Evolutionary conservation across 1,284 basidiomycete species (phyloP).

Genomic region (Vanrija pseudolonga): DNA sequence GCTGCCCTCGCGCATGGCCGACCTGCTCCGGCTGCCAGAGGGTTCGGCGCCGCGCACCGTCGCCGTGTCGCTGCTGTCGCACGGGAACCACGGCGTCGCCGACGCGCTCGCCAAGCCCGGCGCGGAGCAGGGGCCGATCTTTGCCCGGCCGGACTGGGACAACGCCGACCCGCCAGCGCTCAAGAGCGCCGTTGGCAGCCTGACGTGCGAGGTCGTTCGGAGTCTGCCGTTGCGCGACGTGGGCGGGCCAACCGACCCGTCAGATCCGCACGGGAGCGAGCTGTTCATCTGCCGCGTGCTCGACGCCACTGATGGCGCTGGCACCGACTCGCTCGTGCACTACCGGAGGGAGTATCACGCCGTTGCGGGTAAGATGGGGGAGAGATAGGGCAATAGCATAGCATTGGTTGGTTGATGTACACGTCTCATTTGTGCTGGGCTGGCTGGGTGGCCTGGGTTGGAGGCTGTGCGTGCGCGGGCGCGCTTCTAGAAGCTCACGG

Average conservation of each 20-base stretch:
- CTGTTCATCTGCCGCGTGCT: slow-evolving; percentile 46
- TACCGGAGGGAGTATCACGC: slow-evolving; percentile 30
- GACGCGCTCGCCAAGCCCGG: slow-evolving; percentile 29
- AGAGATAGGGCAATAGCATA: too few species aligned
- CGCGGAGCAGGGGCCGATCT: slow-evolving; percentile 28
- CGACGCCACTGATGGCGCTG: slow-evolving; percentile 10
- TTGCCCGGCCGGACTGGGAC: slow-evolving; percentile 20
- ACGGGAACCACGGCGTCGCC: slow-evolving; percentile 24
- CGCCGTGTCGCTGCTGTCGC: slow-evolving; percentile 35
- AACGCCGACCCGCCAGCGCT: slow-evolving; percentile 16
- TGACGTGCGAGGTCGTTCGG: slow-evolving; percentile 30
- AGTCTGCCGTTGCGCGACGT: slow-evolving; percentile 22
- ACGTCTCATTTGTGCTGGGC: too few species aligned
- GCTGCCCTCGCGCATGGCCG: slow-evolving; percentile 80
- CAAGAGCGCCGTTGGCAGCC: slow-evolving; percentile 18
- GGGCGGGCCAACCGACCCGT: slow-evolving; percentile 1
- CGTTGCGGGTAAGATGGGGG: neutral
- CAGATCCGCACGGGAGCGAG: slow-evolving; percentile 32
- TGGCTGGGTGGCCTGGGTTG: too few species aligned
- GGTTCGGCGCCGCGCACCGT: too few species aligned
- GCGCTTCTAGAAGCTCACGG: too few species aligned
- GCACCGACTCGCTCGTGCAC: slow-evolving; percentile 33
- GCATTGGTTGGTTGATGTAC: too few species aligned
- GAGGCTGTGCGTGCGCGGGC: too few species aligned
- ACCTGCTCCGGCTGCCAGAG: slow-evolving; percentile 53